Evolutionary conservation across 257 asterid species (phyloP).

Genomic region (Mitragyna speciosa): DNA sequence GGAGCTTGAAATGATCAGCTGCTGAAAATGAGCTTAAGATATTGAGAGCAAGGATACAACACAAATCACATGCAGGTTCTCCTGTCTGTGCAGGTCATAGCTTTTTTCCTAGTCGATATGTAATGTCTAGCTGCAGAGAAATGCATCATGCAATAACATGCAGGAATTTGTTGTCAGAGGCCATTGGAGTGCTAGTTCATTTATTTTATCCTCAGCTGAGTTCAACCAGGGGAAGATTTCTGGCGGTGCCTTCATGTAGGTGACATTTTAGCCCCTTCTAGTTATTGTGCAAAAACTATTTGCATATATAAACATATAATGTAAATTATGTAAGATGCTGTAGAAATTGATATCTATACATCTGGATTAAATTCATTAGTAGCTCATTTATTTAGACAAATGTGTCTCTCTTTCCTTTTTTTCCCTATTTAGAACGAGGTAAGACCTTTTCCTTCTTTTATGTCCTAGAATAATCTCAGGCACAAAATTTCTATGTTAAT

Average conservation of each 20-base stretch:
- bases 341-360: neutral
- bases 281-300: neutral
- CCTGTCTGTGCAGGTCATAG: conserved; percentile 1
- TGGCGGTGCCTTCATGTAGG: conserved; percentile 8
- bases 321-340: neutral
- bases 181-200: conserved; percentile 81
- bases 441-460: neutral
- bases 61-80: conserved; percentile 69
- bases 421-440: neutral
- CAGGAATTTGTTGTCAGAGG: conserved; percentile 89
- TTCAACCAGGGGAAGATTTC: conserved; percentile 76
- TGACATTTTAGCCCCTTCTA: neutral
- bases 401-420: neutral
- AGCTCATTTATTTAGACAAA: neutral
- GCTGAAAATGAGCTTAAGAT: conserved; percentile 78
- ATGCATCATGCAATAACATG: conserved; percentile 18
- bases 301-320: neutral
- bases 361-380: neutral
- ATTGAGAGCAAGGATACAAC: conserved; percentile 69
- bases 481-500: neutral
- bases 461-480: neutral
- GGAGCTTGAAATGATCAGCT: conserved; percentile 60
- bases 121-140: conserved; percentile 9
- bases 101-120: neutral
- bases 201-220: conserved; percentile 48